Evolutionary conservation across 2,329 filamentous ascomycete genomes (phyloP).

Genomic region (Aspergillus cejpii): DNA sequence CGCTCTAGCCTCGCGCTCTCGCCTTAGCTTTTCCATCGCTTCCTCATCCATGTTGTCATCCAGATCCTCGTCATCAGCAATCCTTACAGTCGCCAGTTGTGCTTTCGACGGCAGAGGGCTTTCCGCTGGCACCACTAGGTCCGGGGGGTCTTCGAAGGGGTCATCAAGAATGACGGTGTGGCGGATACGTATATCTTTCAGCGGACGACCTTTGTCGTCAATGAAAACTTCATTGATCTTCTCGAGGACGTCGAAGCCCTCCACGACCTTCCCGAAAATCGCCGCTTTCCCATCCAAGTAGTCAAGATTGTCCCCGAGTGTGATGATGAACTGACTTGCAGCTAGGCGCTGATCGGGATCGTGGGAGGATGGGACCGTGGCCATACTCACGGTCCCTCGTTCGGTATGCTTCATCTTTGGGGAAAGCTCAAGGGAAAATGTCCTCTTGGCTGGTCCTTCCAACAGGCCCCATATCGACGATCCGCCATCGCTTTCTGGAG

Average conservation of each 20-base stretch:
- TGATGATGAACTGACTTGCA: constrained; percentile 89
- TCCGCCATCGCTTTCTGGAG: constrained; percentile 80
- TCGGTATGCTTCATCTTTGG: constrained; percentile 83
- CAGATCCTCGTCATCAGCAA: constrained; percentile 79
- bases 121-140: constrained; percentile 66
- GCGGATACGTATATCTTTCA: constrained; percentile 91
- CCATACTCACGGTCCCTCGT: constrained; percentile 93
- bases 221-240: constrained; percentile 88
- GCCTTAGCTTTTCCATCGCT: constrained; percentile 67
- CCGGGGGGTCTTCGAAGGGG: constrained; percentile 75
- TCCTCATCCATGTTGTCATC: constrained; percentile 75
- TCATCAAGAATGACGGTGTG: constrained; percentile 91
- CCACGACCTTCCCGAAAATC: constrained; percentile 89
- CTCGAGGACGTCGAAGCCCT: constrained; percentile 89
- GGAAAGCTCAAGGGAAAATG: constrained; percentile 77
- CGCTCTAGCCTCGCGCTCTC: constrained; percentile 84
- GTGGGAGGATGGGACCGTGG: constrained; percentile 68
- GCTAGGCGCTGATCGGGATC: constrained; percentile 78
- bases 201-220: constrained; percentile 74
- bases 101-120: constrained; percentile 76
- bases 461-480: constrained; percentile 86
- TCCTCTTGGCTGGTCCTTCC: constrained; percentile 62
- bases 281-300: constrained; percentile 90
- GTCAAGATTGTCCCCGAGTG: constrained; percentile 80
- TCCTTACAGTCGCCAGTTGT: constrained; percentile 84